These are phyloP conservation scores for Porcisia deanei DNA, from an alignment of 208 protist genomes.

Conservation along the genomic window DNA sequence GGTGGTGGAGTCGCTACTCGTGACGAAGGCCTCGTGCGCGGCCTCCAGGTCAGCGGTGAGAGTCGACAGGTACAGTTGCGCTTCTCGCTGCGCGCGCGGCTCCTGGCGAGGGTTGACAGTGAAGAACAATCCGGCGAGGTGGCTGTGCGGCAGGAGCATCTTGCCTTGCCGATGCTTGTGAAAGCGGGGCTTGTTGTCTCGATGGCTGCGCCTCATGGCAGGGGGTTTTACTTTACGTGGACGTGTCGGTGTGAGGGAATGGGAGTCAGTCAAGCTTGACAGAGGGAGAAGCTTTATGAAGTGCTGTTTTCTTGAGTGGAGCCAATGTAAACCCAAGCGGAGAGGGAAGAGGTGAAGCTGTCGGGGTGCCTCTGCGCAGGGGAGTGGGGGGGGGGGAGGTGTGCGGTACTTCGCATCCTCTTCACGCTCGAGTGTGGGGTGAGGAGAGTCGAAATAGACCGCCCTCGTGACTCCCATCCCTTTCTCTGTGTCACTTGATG, in stretches of 20 bases:
- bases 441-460: background rate
- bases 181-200: constrained; percentile 62
- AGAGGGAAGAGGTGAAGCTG: background rate
- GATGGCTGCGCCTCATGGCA: constrained; percentile 43
- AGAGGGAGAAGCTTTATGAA: background rate
- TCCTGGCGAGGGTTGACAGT: constrained; percentile 76
- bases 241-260: background rate
- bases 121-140: constrained; percentile 64
- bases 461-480: background rate
- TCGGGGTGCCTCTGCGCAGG: background rate
- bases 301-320: background rate
- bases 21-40: constrained; percentile 22
- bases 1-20: background rate
- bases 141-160: constrained; percentile 68
- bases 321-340: background rate
- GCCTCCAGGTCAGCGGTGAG: constrained; percentile 57
- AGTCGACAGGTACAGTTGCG: constrained; percentile 62
- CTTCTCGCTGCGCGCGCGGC: constrained; percentile 63
- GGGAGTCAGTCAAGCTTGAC: background rate
- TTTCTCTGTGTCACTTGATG: background rate
- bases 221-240: background rate
- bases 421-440: background rate
- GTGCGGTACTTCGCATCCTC: background rate
- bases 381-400: background rate
- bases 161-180: constrained; percentile 62